Base-by-base conservation (phyloP, 805 yeast genomes). In the Grigorovia jiainica region DNA sequence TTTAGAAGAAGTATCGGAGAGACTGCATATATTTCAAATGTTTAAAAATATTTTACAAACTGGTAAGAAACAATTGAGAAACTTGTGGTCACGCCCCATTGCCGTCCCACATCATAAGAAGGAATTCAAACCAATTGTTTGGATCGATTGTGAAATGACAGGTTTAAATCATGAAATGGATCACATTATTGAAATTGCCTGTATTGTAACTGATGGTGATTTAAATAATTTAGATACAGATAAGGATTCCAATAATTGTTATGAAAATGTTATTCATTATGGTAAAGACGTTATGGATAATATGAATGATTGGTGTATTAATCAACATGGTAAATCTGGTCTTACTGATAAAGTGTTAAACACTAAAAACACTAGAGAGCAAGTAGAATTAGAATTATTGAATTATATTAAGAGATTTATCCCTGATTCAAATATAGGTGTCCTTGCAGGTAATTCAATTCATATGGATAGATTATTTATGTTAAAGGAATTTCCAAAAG, bases 71-170 rank as follows among this genome's bases (percentile, higher is more conserved):
- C 31, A 27, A 13, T 13, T 6, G 16, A 10, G 31, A 13, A 27
- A 27, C 31, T 13, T 27, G 15, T 27, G n/a, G 15, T 4, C 31
- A 11, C 31, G 31, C 7, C 31, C 31, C 31, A 27, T 27, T 27
- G 31, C 31, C 3, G 7, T 15, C 11, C 31, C 31, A 10, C 31
- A 27, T 15, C 11, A 10, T 11, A 10, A 7, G 11, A 13, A n/a
- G 3, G 20, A 31, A 13, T 42, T 40, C 21, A 47, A 63, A 37
- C 73, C 74, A 6, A 68, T 90, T 16, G 94, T 92, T 4, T 92
- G 98, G 98, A 72, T 92, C 15, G 98, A 92, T 64, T 92, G 97
- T 63, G 98, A 92, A 60, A 92, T 92, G 98, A 92, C 99, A 0
- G 99, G 99, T 0, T 66, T 92, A 32, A 82, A 90, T 52, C 78